These are phyloP conservation scores for Leishmania aethiopica DNA, from an alignment of 208 protist genomes.

Conservation along the genomic window DNA sequence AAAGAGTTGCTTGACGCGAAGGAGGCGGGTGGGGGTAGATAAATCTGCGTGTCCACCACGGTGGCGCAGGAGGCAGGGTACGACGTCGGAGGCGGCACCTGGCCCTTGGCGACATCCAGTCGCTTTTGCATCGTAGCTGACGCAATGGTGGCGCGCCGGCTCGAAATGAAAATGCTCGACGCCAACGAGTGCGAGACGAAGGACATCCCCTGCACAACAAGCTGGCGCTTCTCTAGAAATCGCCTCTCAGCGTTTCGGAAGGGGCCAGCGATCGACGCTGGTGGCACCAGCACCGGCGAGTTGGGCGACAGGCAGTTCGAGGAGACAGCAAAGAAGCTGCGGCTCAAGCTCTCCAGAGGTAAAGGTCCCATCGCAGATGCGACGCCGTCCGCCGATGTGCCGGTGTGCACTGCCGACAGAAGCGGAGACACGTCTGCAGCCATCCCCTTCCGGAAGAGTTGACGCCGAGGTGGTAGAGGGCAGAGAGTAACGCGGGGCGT, in stretches of 20 bases:
- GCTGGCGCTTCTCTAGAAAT: conserved; percentile 38
- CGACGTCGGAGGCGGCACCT: neutral
- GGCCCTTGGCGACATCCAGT: neutral
- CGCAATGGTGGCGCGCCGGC: conserved; percentile 38
- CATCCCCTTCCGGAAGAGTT: conserved; percentile 7
- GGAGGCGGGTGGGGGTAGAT: neutral
- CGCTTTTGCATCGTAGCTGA: conserved; percentile 19
- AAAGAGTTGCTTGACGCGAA: neutral
- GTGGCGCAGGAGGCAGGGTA: neutral
- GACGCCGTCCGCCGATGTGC: neutral
- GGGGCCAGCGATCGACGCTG: conserved; percentile 18
- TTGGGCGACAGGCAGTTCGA: neutral
- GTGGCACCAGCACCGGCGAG: conserved; percentile 12
- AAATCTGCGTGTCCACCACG: neutral
- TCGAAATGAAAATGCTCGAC: conserved; percentile 38
- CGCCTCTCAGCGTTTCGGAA: conserved; percentile 33
- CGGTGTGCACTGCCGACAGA: neutral
- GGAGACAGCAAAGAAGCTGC: neutral
- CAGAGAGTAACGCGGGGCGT: conserved; percentile 15
- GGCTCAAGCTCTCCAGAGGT: neutral
- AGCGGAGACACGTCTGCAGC: neutral
- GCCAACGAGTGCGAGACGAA: conserved; percentile 51
- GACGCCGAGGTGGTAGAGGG: conserved; percentile 10
- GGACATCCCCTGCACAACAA: conserved; percentile 20
- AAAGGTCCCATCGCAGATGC: neutral